Percentiles rank a stretch among this genome's conserved stretches.
Conservation (phyloP, 345 rosid species). For the Arabidopsis suecica region DNA sequence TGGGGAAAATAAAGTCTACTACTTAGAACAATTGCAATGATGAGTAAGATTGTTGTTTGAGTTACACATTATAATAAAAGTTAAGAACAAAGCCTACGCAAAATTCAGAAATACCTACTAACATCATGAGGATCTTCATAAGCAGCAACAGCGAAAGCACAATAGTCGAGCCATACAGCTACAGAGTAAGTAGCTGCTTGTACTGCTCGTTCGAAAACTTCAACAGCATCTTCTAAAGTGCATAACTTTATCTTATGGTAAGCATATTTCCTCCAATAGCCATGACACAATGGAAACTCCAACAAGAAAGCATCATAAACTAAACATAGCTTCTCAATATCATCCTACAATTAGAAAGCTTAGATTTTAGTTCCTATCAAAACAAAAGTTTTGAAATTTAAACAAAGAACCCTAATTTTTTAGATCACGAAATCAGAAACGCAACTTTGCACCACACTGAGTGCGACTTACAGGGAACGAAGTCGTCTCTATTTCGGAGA, state of each 20-base stretch:
- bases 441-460: slow-evolving; percentile 6
- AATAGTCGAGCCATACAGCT: slow-evolving; percentile 79
- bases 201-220: slow-evolving; percentile 77
- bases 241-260: slow-evolving; percentile 61
- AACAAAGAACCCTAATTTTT: slow-evolving; percentile 3
- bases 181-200: slow-evolving; percentile 73
- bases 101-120: slow-evolving; percentile 61
- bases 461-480: slow-evolving; percentile 52
- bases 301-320: slow-evolving; percentile 81
- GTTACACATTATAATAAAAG: background rate
- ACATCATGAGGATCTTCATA: slow-evolving; percentile 75
- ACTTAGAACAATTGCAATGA: background rate
- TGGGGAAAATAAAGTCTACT: background rate
- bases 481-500: slow-evolving; percentile 57
- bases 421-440: background rate
- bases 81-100: slow-evolving; percentile 18
- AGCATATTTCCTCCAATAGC: slow-evolving; percentile 89
- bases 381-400: background rate
- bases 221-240: slow-evolving; percentile 62
- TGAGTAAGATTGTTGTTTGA: background rate
- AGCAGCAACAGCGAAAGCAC: slow-evolving; percentile 57
- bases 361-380: background rate
- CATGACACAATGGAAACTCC: slow-evolving; percentile 82
- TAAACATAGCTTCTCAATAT: slow-evolving; percentile 58
- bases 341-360: slow-evolving; percentile 61